phyloP scores from a whole-genome alignment of 2,329 filamentous ascomycete species.

The Hypoxylon sp. region DNA sequence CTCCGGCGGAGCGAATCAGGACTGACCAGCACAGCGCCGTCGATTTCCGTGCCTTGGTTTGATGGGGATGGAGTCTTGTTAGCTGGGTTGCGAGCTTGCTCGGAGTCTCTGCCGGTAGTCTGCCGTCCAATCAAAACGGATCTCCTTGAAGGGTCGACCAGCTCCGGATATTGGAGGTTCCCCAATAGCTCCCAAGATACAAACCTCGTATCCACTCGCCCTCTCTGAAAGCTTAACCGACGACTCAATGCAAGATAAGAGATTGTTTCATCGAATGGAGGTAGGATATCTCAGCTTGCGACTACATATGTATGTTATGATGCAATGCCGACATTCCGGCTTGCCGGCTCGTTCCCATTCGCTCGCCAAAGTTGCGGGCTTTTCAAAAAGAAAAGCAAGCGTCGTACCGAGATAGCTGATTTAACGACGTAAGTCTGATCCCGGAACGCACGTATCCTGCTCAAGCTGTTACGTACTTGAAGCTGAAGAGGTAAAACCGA shows the following conservation, averaged over 20 bases:
- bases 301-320: conserved; percentile 9
- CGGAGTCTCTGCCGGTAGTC: conserved; percentile 18
- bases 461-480: too few relatives aligned
- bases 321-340: conserved; percentile 23
- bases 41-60: conserved; percentile 12
- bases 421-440: background rate
- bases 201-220: too few relatives aligned
- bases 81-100: background rate
- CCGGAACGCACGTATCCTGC: background rate
- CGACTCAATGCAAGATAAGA: conserved; percentile 22
- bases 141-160: background rate
- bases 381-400: background rate
- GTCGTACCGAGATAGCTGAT: background rate
- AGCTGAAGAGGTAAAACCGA: too few relatives aligned
- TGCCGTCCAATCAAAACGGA: conserved; percentile 14
- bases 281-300: too few relatives aligned
- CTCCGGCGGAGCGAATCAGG: conserved; percentile 17
- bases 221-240: conserved; percentile 10
- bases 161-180: background rate
- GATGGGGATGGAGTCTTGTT: background rate
- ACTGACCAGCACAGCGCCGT: conserved; percentile 12
- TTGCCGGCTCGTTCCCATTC: background rate
- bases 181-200: conserved; percentile 17
- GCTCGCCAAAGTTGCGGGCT: background rate
- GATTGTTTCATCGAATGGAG: conserved; percentile 13